phyloP scores from a whole-genome alignment of 306 rosid genomes.

The Herpetospermum pedunculosum region DNA sequence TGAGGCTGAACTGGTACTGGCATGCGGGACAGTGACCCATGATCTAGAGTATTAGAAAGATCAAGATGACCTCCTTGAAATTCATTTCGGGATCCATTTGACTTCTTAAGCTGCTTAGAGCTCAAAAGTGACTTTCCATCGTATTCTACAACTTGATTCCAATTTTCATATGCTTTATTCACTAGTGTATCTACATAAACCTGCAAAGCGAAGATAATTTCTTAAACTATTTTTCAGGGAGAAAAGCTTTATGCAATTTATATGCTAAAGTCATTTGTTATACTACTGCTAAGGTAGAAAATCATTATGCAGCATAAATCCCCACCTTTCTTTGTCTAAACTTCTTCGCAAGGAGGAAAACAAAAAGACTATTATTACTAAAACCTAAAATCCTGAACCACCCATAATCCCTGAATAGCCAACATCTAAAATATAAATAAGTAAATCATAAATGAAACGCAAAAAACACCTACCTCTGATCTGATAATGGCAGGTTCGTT shows the following conservation, averaged over 20 bases:
- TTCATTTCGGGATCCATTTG: conserved; percentile 37
- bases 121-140: conserved; percentile 77
- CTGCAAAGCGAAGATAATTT: conserved; percentile 26
- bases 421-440: background rate
- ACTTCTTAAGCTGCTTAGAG: conserved; percentile 32
- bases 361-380: background rate
- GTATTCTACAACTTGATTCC: conserved; percentile 83
- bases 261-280: background rate
- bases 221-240: background rate
- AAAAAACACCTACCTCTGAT: background rate
- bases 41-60: conserved; percentile 37
- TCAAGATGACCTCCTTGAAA: conserved; percentile 30
- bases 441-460: background rate
- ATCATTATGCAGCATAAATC: background rate
- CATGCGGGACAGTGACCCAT: conserved; percentile 34
- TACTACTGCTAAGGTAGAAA: background rate
- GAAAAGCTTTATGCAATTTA: background rate
- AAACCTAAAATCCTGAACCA: background rate
- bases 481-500: background rate
- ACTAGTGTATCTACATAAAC: conserved; percentile 78
- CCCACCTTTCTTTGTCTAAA: background rate
- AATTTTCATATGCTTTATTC: conserved; percentile 90
- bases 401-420: background rate
- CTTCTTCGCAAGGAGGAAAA: background rate
- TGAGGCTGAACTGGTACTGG: conserved; percentile 41